Base-by-base conservation (phyloP, 441 rosid genomes). In the Bruguiera hainesii region DNA sequence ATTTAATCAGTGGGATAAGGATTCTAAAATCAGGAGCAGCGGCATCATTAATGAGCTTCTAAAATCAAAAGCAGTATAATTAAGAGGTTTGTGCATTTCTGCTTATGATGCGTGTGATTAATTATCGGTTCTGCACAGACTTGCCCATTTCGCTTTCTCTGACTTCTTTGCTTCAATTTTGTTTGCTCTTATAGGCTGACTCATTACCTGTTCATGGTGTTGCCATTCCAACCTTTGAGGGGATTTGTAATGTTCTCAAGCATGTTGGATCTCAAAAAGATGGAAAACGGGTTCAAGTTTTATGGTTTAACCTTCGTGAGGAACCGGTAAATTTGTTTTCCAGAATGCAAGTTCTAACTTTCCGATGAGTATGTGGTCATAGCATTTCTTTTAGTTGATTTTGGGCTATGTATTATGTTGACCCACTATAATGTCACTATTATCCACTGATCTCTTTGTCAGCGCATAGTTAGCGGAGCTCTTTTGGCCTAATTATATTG, bases 231-330 rank as follows among this genome's bases (percentile, higher is more conserved):
- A 96, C 96, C 1, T 69, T 83, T 42, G 90, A 79, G 76, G 99
- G 99, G 21, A 92, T 93, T 28, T 85, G 81, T 31, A 96, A 96
- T 71, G 97, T 96, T 65, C 96, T 92, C 30, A 90, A 87, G 79
- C 87, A 90, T 62, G 84, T 90, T 59, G 91, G 97, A 52, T 91
- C 93, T 48, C 84, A 81, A 55, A 85, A 81, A 65, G 92, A 85
- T 21, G 86, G 84, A 64, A 82, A 77, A 71, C 81, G 75, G 74
- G 84, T 81, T 6, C 75, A 79, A 74, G 84, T 90, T 79, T 87
- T 92, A 66, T 96, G 98, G 99, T 82, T 96, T 81, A 90, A 83
- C 76, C 99, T 96, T 65, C 93, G 98, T 0, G 99, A 92, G 80
- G 99, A 96, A 77, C 98, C 98, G 80, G 97, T 92, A 95, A 66